Evolutionary conservation across 2,329 filamentous ascomycete species (phyloP), one percentile per base, ranked within the genome.

Genomic region (Trichoderma pleuroti): DNA sequence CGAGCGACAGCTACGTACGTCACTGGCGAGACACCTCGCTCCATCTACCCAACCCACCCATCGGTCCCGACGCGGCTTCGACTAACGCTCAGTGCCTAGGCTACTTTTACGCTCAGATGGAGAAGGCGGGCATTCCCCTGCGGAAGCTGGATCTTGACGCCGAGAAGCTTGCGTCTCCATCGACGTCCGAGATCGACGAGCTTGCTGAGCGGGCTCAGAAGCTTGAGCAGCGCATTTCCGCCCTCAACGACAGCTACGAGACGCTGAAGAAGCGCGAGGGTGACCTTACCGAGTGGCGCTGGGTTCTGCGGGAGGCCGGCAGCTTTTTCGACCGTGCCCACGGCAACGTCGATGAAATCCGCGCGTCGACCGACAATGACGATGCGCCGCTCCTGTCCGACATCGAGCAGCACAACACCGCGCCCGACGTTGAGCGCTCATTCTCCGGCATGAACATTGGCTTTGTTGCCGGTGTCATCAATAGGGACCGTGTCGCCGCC

Each of bases 381-480:
- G 94, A 98, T 82, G 96, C 96, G 72, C 96, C 97, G 54, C 87
- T 99, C 59, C 90, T 99, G 70, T 92, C 92, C 74, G 96, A 99
- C 79, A 88, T 98, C 66, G 96, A 99, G 81, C 93, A 97, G 79
- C 90, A 94, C 78, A 86, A 85, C 72, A 81, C 85, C 69, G 86
- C 86, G 68, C 84, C 88, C 64, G 92, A 93, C 72, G 91, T 86
- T 46, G 93, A 96, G 78, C 90, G 92, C 74, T 96, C 93, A 54
- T 98, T 99, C 82, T 96, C 93, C 7, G 93, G 94, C 73, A 97
- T 98, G 93, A 98, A 98, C 83, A 99, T 99, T 79, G 96, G 96
- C 11, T 99, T 99, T 77, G 95, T 99, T 67, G 93, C 96, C 68
- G 96, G 96, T 82, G 96, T 98, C 76, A 98, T 99, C 76, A 89